Percentiles rank a stretch among this genome's conserved stretches.
phyloP scores from a whole-genome alignment of 352 stramenopile species.

The Phytopythium oedochilum region DNA sequence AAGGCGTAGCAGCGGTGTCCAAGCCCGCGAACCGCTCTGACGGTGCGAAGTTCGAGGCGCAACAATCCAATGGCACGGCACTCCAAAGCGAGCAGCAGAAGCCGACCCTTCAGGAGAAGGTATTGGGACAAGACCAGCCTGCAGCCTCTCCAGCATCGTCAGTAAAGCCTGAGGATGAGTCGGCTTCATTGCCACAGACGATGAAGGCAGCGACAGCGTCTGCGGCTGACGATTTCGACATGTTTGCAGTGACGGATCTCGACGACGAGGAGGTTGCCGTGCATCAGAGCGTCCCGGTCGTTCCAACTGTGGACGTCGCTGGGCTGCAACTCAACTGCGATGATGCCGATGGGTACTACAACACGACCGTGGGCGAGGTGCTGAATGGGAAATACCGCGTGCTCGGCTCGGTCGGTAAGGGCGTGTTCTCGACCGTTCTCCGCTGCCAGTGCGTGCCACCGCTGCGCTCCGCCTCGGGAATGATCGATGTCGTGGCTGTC shows the following conservation, averaged over 20 bases:
- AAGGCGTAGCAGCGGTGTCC: conserved; percentile 7
- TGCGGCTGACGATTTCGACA: conserved; percentile 77
- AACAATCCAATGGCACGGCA: not conserved
- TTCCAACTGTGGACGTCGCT: conserved; percentile 31
- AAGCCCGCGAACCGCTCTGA: conserved; percentile 5
- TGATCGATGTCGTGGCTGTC: conserved; percentile 53
- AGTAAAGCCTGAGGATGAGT: not conserved
- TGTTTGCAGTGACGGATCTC: conserved; percentile 77
- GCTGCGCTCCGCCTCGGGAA: conserved; percentile 10
- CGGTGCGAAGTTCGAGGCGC: not conserved
- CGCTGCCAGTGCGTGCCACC: conserved; percentile 81
- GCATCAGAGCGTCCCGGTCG: conserved; percentile 18
- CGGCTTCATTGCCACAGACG: conserved; percentile 10
- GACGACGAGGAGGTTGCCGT: conserved; percentile 29
- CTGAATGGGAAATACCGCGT: conserved; percentile 92
- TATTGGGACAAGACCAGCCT: not conserved
- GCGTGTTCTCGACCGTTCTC: conserved; percentile 98
- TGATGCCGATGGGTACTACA: conserved; percentile 98
- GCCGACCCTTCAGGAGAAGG: conserved; percentile 4
- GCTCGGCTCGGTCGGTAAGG: conserved; percentile 93
- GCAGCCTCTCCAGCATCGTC: not conserved
- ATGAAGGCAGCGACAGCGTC: conserved; percentile 1
- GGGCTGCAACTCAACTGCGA: conserved; percentile 91
- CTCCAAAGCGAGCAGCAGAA: conserved; percentile 1
- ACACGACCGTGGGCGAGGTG: conserved; percentile 91